These are phyloP conservation scores for Penicillium janthinellum DNA, from an alignment of 2,329 filamentous ascomycete species.

Conservation along the genomic window DNA sequence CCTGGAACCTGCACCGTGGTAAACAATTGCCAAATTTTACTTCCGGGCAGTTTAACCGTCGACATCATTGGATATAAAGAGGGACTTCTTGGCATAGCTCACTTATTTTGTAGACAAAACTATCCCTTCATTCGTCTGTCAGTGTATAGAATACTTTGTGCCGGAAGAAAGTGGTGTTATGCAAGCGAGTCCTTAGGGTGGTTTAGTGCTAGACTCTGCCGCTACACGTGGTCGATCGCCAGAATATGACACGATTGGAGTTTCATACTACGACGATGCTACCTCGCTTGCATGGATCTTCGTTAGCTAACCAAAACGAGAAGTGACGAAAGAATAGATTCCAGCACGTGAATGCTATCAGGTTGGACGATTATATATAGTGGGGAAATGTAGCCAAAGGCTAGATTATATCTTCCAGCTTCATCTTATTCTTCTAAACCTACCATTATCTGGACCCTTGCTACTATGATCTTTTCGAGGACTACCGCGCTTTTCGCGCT, in stretches of 20 bases:
- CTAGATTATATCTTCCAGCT: not conserved
- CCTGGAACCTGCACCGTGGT: not conserved
- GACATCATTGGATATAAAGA: too few relatives aligned
- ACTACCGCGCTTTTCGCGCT: not conserved
- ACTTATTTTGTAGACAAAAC: not conserved
- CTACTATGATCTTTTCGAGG: not conserved
- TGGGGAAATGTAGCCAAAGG: not conserved
- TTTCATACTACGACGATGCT: not conserved
- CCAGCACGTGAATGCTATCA: not conserved
- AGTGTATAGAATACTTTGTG: not conserved
- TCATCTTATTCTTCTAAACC: not conserved
- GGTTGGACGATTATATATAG: not conserved
- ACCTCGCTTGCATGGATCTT: not conserved
- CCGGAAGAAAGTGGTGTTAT: not conserved
- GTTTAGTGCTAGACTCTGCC: constrained; percentile 1
- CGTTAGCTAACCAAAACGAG: not conserved
- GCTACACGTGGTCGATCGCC: constrained; percentile 1
- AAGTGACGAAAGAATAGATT: not conserved
- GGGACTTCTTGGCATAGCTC: not conserved
- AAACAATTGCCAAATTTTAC: not conserved
- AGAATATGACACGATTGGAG: not conserved
- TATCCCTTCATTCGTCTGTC: not conserved
- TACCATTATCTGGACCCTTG: too few relatives aligned
- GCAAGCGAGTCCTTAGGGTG: not conserved
- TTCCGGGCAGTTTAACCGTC: too few relatives aligned